These are phyloP conservation scores for Gossypium raimondii DNA, from an alignment of 345 rosid genomes.

Conservation along the genomic window DNA sequence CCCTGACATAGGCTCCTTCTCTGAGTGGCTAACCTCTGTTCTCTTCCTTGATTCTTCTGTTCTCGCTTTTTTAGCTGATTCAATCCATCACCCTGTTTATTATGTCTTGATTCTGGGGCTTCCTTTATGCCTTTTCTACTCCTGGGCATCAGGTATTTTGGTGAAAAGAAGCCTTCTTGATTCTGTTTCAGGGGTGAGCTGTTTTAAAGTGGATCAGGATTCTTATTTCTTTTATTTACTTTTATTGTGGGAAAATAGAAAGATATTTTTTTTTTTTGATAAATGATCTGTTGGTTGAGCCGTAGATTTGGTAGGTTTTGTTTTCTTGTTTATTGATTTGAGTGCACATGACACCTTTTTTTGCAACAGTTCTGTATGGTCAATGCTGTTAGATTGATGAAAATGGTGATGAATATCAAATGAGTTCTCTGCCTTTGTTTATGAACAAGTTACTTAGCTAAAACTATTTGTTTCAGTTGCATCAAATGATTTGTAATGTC, in stretches of 20 bases:
- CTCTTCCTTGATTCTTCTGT: conserved; percentile 25
- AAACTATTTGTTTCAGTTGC: not conserved
- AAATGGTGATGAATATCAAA: not conserved
- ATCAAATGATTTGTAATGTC: not conserved
- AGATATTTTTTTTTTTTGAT: not conserved
- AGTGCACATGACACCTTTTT: not conserved
- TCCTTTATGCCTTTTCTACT: conserved; percentile 47
- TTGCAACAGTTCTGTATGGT: too few species aligned
- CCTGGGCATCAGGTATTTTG: conserved; percentile 44
- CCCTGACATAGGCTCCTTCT: conserved; percentile 70
- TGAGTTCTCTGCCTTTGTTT: not conserved
- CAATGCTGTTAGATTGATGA: not conserved
- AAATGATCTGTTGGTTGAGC: not conserved
- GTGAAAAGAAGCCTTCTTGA: conserved; percentile 41
- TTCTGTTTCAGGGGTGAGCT: conserved; percentile 56
- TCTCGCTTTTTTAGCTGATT: conserved; percentile 37
- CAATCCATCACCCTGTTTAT: conserved; percentile 54
- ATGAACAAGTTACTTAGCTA: not conserved
- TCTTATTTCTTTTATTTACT: not conserved
- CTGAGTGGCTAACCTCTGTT: conserved; percentile 58
- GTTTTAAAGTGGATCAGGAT: not conserved
- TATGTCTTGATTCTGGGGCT: conserved; percentile 50
- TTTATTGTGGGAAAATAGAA: not conserved
- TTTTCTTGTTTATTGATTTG: conserved; percentile 3
- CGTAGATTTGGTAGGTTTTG: not conserved